phyloP scores from a whole-genome alignment of 257 asterid species.

The Salvia miltiorrhiza region DNA sequence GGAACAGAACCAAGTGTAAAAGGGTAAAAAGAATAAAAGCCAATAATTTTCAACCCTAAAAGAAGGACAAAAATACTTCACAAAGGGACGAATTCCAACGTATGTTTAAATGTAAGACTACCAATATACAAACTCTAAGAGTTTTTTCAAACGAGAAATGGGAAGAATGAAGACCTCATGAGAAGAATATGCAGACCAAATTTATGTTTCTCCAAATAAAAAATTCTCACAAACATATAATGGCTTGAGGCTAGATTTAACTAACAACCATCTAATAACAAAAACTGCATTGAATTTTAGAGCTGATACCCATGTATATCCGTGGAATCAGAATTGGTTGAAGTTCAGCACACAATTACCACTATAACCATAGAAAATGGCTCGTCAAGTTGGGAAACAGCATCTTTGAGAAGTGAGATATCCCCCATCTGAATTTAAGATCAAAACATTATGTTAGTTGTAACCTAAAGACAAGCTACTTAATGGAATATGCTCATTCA shows the following conservation, averaged over 20 bases:
- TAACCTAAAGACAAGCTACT: constrained; percentile 21
- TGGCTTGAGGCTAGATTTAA: constrained; percentile 27
- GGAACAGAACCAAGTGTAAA: background rate
- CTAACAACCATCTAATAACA: constrained; percentile 38
- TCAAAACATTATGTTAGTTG: constrained; percentile 32
- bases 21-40: background rate
- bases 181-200: constrained; percentile 3
- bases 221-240: constrained; percentile 10
- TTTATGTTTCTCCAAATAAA: background rate
- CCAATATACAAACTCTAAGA: background rate
- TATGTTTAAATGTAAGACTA: constrained; percentile 11
- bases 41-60: background rate
- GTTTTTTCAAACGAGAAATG: background rate
- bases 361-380: constrained; percentile 99
- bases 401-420: constrained; percentile 94
- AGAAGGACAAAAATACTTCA: constrained; percentile 1
- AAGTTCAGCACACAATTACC: constrained; percentile 99
- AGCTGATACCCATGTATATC: constrained; percentile 96
- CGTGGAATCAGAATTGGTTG: constrained; percentile 98
- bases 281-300: constrained; percentile 68
- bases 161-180: constrained; percentile 8
- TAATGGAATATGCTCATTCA: constrained; percentile 23
- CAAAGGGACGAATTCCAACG: background rate
- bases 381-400: constrained; percentile 94
- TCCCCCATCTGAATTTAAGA: constrained; percentile 89